A percentile compares a stretch with the other conserved stretches of the same genome.
Conservation (phyloP, 352 stramenopile species). For the Phytophthora nicotianae region DNA sequence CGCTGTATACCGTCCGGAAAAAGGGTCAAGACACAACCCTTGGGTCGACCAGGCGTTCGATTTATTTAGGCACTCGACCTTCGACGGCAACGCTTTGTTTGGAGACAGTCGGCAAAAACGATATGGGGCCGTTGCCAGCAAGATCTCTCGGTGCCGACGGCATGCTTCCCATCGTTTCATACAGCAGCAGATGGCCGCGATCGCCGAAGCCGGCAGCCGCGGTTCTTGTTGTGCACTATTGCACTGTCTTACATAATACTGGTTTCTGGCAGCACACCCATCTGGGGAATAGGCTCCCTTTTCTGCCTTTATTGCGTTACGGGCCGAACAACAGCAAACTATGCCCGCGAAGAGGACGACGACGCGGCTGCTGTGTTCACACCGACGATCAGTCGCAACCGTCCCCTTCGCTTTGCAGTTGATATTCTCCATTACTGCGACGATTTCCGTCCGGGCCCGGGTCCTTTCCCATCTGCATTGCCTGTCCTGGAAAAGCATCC, state of each 20-base stretch:
- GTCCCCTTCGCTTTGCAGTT: slow-evolving; percentile 5
- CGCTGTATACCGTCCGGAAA: not conserved
- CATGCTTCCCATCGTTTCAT: slow-evolving; percentile 16
- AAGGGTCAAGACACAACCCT: not conserved
- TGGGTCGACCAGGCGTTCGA: not conserved
- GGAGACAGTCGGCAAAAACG: not conserved
- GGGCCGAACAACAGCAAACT: slow-evolving; percentile 13
- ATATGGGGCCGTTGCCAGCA: not conserved
- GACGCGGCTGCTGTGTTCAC: slow-evolving; percentile 18
- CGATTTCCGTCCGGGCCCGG: slow-evolving; percentile 8
- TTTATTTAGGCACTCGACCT: not conserved
- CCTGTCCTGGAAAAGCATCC: slow-evolving; percentile 5
- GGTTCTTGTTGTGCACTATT: not conserved
- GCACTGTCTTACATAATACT: slow-evolving; percentile 7
- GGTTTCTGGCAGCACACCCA: slow-evolving; percentile 9
- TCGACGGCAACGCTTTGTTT: not conserved
- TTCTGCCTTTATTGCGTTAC: slow-evolving; percentile 27
- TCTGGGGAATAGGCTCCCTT: slow-evolving; percentile 11
- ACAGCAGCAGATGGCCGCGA: slow-evolving; percentile 14
- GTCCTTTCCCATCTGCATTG: slow-evolving; percentile 14
- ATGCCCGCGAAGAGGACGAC: not conserved
- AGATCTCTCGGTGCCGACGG: not conserved
- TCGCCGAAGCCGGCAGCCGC: not conserved
- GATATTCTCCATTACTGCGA: slow-evolving; percentile 19
- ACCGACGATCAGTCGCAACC: slow-evolving; percentile 8